Conservation (phyloP, 2,329 filamentous ascomycete species). For the Ceratocystis diversiconidia region DNA sequence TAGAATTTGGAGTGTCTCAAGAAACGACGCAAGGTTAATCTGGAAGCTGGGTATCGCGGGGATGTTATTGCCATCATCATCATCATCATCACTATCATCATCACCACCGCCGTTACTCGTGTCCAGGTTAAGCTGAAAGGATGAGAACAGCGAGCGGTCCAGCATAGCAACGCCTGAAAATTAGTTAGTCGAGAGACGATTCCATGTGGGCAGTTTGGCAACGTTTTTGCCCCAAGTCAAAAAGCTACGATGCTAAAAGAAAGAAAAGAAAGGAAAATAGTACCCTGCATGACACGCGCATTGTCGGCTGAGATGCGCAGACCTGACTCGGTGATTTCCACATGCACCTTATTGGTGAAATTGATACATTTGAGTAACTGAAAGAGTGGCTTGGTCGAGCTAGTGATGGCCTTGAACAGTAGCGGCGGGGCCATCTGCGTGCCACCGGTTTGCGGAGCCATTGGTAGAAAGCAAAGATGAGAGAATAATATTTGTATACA, state of each 20-base stretch:
- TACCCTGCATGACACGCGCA: slow-evolving; percentile 81
- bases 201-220: too few species aligned
- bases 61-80: slow-evolving; percentile 19
- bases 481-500: neutral
- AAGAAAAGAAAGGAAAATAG: slow-evolving; percentile 18
- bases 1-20: slow-evolving; percentile 93
- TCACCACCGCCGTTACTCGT: slow-evolving; percentile 28
- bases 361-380: slow-evolving; percentile 45
- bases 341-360: slow-evolving; percentile 43
- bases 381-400: slow-evolving; percentile 62
- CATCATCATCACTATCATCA: slow-evolving; percentile 24
- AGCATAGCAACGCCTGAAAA: slow-evolving; percentile 52
- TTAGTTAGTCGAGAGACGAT: too few species aligned
- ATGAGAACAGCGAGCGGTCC: slow-evolving; percentile 76
- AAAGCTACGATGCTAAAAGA: neutral
- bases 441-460: neutral
- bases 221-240: too few species aligned
- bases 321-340: slow-evolving; percentile 70
- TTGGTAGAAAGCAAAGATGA: slow-evolving; percentile 23
- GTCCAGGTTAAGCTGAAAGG: slow-evolving; percentile 54
- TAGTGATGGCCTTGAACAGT: slow-evolving; percentile 62
- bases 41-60: slow-evolving; percentile 56
- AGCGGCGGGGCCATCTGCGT: slow-evolving; percentile 31
- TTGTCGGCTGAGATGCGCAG: slow-evolving; percentile 82
- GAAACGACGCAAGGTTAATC: slow-evolving; percentile 69